Percentiles rank a stretch among this genome's conserved stretches.
Conservation (phyloP, 2,329 filamentous ascomycete species). For the Zymoseptoria crescenta region DNA sequence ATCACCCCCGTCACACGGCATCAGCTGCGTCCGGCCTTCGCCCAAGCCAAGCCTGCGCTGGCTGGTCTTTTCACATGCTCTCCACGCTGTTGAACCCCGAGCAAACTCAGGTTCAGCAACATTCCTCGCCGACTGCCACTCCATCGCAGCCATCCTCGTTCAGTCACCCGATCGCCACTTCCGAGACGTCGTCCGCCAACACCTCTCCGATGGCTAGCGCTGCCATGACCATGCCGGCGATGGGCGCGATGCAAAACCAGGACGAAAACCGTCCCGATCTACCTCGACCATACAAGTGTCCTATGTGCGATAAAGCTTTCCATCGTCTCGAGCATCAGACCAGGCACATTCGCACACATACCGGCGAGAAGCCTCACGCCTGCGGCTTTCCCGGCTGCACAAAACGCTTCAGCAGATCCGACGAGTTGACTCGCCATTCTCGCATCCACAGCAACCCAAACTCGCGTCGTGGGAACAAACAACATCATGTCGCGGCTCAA, state of each 20-base stretch:
- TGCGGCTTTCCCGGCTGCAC: constrained; percentile 94
- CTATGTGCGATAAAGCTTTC: constrained; percentile 96
- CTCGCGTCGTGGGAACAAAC: constrained; percentile 86
- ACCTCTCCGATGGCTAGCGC: constrained; percentile 33
- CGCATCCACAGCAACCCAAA: constrained; percentile 99
- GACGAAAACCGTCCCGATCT: constrained; percentile 69
- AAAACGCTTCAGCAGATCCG: constrained; percentile 92
- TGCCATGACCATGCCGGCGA: constrained; percentile 37
- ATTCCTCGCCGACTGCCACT: constrained; percentile 7
- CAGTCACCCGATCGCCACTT: constrained; percentile 3
- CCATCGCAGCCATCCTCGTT: constrained; percentile 1
- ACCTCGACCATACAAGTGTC: constrained; percentile 95
- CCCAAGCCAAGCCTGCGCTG: not conserved
- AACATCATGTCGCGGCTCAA: constrained; percentile 53
- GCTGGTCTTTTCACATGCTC: constrained; percentile 21
- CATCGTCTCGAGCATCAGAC: constrained; percentile 94
- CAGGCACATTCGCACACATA: constrained; percentile 90
- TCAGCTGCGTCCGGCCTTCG: not conserved
- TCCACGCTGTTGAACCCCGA: constrained; percentile 26
- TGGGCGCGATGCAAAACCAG: constrained; percentile 56
- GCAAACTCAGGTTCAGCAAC: constrained; percentile 5
- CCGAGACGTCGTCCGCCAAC: constrained; percentile 8
- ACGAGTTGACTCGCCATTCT: constrained; percentile 93
- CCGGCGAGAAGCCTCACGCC: constrained; percentile 94
- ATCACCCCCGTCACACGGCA: not conserved